Percentiles rank a stretch among this genome's conserved stretches.
phyloP scores from a whole-genome alignment of 345 rosid species.

The Moricandia arvensis region DNA sequence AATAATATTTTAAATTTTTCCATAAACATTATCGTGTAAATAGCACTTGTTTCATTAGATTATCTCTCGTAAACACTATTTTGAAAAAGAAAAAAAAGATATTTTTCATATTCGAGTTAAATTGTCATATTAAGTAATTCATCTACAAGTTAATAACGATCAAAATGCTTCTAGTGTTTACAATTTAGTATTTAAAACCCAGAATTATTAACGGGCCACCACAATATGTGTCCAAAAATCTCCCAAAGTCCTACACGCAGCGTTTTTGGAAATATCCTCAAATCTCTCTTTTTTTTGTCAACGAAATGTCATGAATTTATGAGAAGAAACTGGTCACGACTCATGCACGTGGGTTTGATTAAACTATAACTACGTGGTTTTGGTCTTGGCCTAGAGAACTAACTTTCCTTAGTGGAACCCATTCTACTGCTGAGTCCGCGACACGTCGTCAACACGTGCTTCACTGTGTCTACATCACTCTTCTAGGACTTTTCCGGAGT shows the following conservation, averaged over 20 bases:
- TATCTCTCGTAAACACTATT: not conserved
- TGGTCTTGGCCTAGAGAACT: not conserved
- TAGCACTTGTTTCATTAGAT: not conserved
- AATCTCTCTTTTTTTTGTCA: no score
- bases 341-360: constrained; percentile 14
- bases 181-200: not conserved
- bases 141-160: not conserved
- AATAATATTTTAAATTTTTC: not conserved
- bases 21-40: not conserved
- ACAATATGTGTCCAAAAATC: not conserved
- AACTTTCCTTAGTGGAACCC: not conserved
- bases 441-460: constrained; percentile 17
- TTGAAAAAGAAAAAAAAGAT: not conserved
- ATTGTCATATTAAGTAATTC: not conserved
- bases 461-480: constrained; percentile 17
- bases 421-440: not conserved
- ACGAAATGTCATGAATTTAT: no score
- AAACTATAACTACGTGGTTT: not conserved
- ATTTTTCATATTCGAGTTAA: not conserved
- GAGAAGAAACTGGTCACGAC: not conserved
- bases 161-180: not conserved
- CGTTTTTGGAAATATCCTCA: not conserved
- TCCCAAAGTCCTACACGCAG: not conserved
- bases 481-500: not conserved
- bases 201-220: not conserved